phyloP scores from a whole-genome alignment of 768 basidiomycete genomes.

The Naematelia aurantialba region DNA sequence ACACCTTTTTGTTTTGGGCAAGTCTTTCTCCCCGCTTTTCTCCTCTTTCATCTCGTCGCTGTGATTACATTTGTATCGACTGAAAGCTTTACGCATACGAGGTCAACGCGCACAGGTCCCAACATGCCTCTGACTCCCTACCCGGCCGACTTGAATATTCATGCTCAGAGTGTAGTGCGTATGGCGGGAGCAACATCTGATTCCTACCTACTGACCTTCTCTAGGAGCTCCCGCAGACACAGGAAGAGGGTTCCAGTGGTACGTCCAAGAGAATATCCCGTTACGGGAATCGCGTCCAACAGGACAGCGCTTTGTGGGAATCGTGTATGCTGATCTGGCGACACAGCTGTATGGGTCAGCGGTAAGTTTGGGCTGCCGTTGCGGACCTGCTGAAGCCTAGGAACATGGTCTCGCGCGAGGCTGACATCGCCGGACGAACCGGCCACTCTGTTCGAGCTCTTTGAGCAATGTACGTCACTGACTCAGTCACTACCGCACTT shows the following conservation, averaged over 20 bases:
- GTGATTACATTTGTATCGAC: no score
- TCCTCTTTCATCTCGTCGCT: no score
- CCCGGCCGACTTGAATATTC: slow-evolving; percentile 32
- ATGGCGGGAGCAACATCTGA: background rate
- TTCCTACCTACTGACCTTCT: background rate
- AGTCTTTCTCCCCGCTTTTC: no score
- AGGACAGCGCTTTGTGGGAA: slow-evolving; percentile 18
- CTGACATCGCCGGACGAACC: slow-evolving; percentile 28
- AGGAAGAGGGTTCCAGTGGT: background rate
- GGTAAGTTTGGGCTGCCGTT: slow-evolving; percentile 15
- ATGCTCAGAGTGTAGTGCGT: slow-evolving; percentile 43
- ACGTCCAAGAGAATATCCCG: slow-evolving; percentile 26
- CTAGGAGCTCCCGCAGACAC: background rate
- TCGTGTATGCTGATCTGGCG: background rate
- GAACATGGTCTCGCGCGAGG: slow-evolving; percentile 20
- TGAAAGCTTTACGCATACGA: no score
- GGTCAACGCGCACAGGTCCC: no score
- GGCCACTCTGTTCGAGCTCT: slow-evolving; percentile 38
- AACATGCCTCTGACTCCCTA: slow-evolving; percentile 27
- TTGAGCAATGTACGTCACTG: slow-evolving; percentile 41
- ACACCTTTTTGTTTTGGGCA: no score
- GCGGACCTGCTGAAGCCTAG: slow-evolving; percentile 12
- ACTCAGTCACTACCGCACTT: no score
- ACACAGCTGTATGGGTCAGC: slow-evolving; percentile 27
- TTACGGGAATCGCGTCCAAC: slow-evolving; percentile 24